Evolutionary conservation across 805 yeast species (phyloP), one percentile per base, ranked within the genome.

Genomic region (Candida gorgasii): DNA sequence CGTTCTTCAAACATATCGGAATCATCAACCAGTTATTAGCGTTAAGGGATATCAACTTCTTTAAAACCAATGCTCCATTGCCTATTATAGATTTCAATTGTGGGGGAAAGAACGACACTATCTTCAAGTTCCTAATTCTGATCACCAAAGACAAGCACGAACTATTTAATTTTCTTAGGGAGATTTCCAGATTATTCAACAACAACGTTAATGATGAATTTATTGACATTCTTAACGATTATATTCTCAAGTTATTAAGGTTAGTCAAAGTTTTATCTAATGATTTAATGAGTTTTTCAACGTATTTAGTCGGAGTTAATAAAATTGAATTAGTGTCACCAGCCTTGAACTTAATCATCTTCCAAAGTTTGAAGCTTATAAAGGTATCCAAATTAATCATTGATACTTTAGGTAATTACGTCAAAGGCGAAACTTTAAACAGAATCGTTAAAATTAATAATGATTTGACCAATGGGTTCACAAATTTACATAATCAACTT

Each of bases 201-300:
- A 44, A 37, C 23, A 40, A 40, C 42, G 36, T 43, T 4, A 57
- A 58, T 13, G 48, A 49, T 23, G 62, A 58, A 36, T 37, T 47
- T 14, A 39, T 36, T 23, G 65, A 60, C 36, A 45, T 47, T 13
- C 39, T 57, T 12, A 48, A 56, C 34, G 78, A 75, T 47, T 58
- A 61, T 42, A 72, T 70, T 36, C 48, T 70, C 32, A 72, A 72
- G 45, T 51, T 72, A 13, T 55, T 63, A 14, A 52, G 77, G 36
- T 44, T 73, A 8, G 51, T 68, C 11, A 72, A 67, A 49, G 69
- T 58, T 29, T 47, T 67, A 5, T 47, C 72, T 5, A 46, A 41
- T 14, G 48, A 63, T 2, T 54, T 68, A 12, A 40, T 61, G 30
- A 55, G 47, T 18, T 55, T 67, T 38, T 61, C 72, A 4, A 63